Conservation (phyloP, 1,284 basidiomycete genomes). For the Cutaneotrichosporon cavernicola region DNA sequence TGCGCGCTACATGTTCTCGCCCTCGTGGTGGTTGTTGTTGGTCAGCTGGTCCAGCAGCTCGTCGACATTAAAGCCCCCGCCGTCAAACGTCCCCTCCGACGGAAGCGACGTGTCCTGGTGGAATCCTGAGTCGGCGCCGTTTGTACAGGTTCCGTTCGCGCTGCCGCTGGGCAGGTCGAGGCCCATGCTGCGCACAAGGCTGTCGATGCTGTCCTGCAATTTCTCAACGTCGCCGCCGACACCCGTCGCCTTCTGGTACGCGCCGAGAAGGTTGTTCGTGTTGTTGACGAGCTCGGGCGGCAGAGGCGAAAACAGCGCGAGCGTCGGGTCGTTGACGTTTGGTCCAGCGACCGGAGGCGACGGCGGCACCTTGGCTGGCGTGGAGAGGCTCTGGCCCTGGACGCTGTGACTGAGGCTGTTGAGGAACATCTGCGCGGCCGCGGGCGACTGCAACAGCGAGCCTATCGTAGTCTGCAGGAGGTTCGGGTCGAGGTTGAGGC, state of each 20-base stretch:
- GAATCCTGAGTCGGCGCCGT: not conserved
- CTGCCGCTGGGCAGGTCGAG: conserved; percentile 53
- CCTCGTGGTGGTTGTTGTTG: conserved; percentile 27
- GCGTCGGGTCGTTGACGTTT: conserved; percentile 34
- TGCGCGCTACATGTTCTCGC: not conserved
- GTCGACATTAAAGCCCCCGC: conserved; percentile 47
- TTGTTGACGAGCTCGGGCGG: conserved; percentile 39
- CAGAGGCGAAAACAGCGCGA: conserved; percentile 46
- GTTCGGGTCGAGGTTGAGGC: conserved; percentile 48
- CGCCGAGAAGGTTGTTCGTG: conserved; percentile 56
- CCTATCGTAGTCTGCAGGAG: conserved; percentile 64
- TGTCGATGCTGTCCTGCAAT: conserved; percentile 69
- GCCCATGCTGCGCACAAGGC: conserved; percentile 69
- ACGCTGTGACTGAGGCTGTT: conserved; percentile 54
- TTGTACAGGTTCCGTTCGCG: not conserved
- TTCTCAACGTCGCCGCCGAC: conserved; percentile 71
- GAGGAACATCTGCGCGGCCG: conserved; percentile 69
- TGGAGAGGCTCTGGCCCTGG: conserved; percentile 42
- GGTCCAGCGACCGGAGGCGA: conserved; percentile 10
- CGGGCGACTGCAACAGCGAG: conserved; percentile 62
- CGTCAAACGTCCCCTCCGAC: conserved; percentile 23
- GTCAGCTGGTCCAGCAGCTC: conserved; percentile 43
- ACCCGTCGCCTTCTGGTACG: conserved; percentile 64
- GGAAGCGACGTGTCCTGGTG: conserved; percentile 11
- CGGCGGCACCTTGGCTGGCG: conserved; percentile 18